Base-by-base conservation (phyloP, 2,329 filamentous ascomycete genomes). In the Alternaria ventricosa region DNA sequence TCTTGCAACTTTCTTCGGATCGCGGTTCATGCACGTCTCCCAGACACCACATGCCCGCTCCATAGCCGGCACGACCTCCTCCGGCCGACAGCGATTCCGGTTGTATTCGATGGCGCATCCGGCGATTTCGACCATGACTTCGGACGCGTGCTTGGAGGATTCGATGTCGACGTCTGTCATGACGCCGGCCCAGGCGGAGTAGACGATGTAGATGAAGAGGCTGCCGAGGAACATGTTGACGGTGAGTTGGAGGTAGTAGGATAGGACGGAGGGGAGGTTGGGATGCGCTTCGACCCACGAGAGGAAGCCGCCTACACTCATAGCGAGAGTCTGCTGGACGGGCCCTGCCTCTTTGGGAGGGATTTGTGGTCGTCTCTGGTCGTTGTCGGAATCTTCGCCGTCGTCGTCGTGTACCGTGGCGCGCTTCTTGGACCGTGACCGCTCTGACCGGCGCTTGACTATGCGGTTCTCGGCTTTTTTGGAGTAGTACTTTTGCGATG, bases 1-100 rank as follows among this genome's bases (percentile, higher is more conserved):
- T 41, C 90, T 86, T 69, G 92, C 94, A 60, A 97, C 89, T 60
- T 89, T 88, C 47, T 89, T 86, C 0, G 94, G 90, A 74, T 97
- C 92, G 68, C 90, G 88, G 68, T 90, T 89, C 93, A 97, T 97
- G 81, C 96, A 98, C 30, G 88, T 84, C 67, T 91, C 89, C 95
- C 95, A 98, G 65, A 90, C 87, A 33, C 89, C 87, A 78, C 96
- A 99, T 5, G 91, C 83, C 0, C 81, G 82, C 65, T 91, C 87
- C 71, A 98, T 84, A 0, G 92, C 93, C 0, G 94, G 95, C 4
- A 91, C 81, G 13, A 91, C 87, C 18, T 86, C 86, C 3, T 87
- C 85, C 0, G 86, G 87, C 1, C 86, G 87, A 78, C 96, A 99
- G 41, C 86, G 84, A 74, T 99, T 99, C 51, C 89, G 85, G 2